Evolutionary conservation across 768 basidiomycete species (phyloP), one percentile per base, ranked within the genome.

Genomic region (Panus rudis): DNA sequence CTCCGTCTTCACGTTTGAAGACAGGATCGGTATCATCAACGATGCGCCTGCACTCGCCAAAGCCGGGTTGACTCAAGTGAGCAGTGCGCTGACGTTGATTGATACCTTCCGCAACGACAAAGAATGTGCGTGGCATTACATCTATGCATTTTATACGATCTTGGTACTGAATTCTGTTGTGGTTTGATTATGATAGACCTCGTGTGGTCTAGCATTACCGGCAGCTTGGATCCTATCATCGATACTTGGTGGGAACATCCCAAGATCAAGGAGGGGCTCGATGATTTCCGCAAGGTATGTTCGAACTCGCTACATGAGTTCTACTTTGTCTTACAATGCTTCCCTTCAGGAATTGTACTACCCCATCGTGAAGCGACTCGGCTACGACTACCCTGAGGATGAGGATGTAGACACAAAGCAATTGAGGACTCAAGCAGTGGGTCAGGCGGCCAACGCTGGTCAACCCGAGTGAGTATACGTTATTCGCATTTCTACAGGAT

Each of bases 21-120:
- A 99, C 58, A 78, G 90, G 19, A 82, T 97, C 53, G 93, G 93
- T 14, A 70, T 99, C 21, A 78, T 94, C 17, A 76, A 84, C 38
- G 96, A 98, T 54, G 72, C 83, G 1, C 71, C 85, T 55, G 83
- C 83, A 1, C 74, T 97, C 23, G 76, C 89, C 38, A 79, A 81
- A 56, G 85, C 91, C 16, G 92, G 92, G 3, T 76, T 87, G 54
- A 69, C 80, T 37, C 72, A 80, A 46, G 72, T 90, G 25, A 90
- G 88, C 53, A 81, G 79, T 48, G 78, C 83, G 1, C 70, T 99
- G 52, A 78, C 75, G 19, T 69, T 97, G 34, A 69, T 92, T 34
- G 68, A 83, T 39, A 71, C 73, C 34, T 67, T 93, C 52, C 73
- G 72, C 50, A 65, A 73, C 34, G 94, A 96, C 66, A 75, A 75